A percentile compares a stretch with the other conserved stretches of the same genome.
phyloP scores from a whole-genome alignment of 129 eudicot genomes.

The Smallanthus sonchifolius region DNA sequence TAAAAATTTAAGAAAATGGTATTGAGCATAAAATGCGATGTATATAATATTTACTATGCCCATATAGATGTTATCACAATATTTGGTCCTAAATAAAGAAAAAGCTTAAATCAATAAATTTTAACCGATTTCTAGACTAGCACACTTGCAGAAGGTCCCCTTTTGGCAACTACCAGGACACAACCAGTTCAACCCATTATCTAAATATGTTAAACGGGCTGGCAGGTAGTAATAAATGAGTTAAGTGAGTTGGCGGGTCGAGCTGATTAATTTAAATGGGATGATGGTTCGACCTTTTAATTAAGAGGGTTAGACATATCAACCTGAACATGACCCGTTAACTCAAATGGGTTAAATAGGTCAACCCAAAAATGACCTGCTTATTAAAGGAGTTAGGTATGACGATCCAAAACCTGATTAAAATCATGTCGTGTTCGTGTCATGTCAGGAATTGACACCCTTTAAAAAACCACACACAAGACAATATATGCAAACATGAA shows the following conservation, averaged over 20 bases:
- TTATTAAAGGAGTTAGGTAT: not conserved
- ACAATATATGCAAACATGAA: not conserved
- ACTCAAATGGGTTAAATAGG: not conserved
- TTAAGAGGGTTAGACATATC: not conserved
- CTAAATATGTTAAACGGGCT: too few relatives aligned
- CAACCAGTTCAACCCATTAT: too few relatives aligned
- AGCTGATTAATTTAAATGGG: not conserved
- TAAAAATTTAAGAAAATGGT: not conserved
- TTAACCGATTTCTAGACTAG: not conserved
- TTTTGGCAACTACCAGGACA: not conserved
- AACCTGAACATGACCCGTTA: not conserved
- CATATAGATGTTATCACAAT: slow-evolving; percentile 30
- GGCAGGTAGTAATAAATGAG: not conserved
- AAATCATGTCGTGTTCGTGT: not conserved
- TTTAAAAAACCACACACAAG: not conserved
- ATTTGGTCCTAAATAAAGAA: slow-evolving; percentile 30
- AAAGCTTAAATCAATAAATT: not conserved
- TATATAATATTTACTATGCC: slow-evolving; percentile 36
- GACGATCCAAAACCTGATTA: not conserved
- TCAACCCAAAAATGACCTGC: not conserved
- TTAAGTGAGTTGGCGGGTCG: not conserved
- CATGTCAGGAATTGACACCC: not conserved
- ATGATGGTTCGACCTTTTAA: not conserved
- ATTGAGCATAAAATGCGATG: slow-evolving; percentile 4
- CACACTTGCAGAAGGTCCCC: not conserved